Evolutionary conservation across 1,284 basidiomycete species (phyloP).

Genomic region (Ustilago crameri): DNA sequence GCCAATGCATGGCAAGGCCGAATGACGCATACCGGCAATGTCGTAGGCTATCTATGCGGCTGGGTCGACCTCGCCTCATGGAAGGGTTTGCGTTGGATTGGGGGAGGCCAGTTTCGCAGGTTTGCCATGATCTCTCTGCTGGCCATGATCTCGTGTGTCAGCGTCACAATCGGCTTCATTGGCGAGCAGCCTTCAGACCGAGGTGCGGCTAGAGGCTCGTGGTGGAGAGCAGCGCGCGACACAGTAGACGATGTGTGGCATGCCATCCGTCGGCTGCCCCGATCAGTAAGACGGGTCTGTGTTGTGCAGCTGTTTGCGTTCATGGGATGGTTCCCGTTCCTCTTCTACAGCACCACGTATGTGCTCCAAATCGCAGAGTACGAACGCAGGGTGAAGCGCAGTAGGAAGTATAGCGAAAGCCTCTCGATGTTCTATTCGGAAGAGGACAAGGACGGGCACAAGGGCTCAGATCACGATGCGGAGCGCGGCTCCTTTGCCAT

Average conservation of each 20-base stretch:
- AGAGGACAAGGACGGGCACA: not conserved
- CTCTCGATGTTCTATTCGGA: not conserved
- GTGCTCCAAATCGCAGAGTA: constrained; percentile 87
- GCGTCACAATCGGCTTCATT: constrained; percentile 84
- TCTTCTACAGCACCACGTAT: constrained; percentile 79
- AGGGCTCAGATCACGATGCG: constrained; percentile 46
- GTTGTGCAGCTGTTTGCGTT: constrained; percentile 87
- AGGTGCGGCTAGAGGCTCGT: not conserved
- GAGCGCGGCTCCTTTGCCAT: constrained; percentile 62
- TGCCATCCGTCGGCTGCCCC: constrained; percentile 52
- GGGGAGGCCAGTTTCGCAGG: constrained; percentile 93
- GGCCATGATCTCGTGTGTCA: constrained; percentile 82
- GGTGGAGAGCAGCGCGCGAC: constrained; percentile 7
- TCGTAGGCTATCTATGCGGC: constrained; percentile 72
- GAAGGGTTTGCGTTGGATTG: constrained; percentile 81
- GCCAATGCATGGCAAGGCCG: constrained; percentile 99
- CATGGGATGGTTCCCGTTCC: constrained; percentile 77
- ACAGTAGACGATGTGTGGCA: constrained; percentile 51
- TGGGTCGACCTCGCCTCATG: constrained; percentile 83
- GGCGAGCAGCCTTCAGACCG: constrained; percentile 66
- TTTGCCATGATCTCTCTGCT: constrained; percentile 87
- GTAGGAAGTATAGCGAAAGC: constrained; percentile 2
- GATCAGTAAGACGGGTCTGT: constrained; percentile 72
- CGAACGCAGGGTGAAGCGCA: constrained; percentile 74
- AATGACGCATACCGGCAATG: constrained; percentile 62